Percentiles rank a stretch among this genome's conserved stretches.
Conservation (phyloP, 2,329 filamentous ascomycete species). For the Alternaria triticimaculans region DNA sequence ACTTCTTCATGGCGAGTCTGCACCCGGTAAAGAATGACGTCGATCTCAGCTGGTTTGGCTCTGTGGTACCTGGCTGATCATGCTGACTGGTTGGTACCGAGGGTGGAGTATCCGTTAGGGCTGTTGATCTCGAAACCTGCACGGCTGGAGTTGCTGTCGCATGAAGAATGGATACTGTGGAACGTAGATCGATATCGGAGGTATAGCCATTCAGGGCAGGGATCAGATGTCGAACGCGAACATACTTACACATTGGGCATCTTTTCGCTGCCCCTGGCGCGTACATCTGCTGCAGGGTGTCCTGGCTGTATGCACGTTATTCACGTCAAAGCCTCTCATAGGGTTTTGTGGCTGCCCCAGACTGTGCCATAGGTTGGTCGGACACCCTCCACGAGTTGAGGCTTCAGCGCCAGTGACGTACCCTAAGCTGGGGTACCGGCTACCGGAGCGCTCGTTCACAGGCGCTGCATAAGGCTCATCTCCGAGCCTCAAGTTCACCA, state of each 20-base stretch:
- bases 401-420: constrained; percentile 31
- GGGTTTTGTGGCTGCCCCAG: background rate
- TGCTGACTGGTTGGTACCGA: constrained; percentile 24
- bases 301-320: constrained; percentile 2
- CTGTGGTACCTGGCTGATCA: constrained; percentile 22
- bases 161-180: constrained; percentile 13
- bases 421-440: constrained; percentile 14
- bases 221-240: constrained; percentile 19
- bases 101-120: constrained; percentile 24
- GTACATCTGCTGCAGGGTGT: constrained; percentile 7
- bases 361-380: constrained; percentile 1
- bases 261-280: constrained; percentile 15
- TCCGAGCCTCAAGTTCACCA: constrained; percentile 24
- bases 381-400: constrained; percentile 4
- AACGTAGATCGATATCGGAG: constrained; percentile 36
- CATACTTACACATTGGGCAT: constrained; percentile 3
- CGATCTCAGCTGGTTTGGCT: constrained; percentile 38
- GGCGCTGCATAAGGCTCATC: constrained; percentile 35
- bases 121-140: constrained; percentile 30
- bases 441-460: constrained; percentile 21
- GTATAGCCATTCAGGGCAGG: constrained; percentile 26
- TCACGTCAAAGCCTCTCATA: constrained; percentile 9
- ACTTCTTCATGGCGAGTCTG: constrained; percentile 15
- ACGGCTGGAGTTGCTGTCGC: constrained; percentile 27
- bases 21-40: constrained; percentile 28